Base-by-base conservation (phyloP, 2,329 filamentous ascomycete species). In the Oidium heveae region DNA sequence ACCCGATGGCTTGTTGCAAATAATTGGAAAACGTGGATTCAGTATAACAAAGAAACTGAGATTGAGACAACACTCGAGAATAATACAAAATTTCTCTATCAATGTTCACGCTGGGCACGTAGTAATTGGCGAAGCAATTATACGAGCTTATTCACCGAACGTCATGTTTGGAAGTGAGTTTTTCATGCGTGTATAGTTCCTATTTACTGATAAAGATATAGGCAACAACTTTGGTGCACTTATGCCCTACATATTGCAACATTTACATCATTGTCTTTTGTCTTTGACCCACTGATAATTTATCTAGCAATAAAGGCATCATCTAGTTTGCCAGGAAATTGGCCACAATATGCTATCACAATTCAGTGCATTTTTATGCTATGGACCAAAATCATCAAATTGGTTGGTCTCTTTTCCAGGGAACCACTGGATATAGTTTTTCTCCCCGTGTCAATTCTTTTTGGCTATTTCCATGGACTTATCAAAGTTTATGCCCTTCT, bases 101-200 rank as follows among this genome's bases (percentile, higher is more conserved):
- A 96, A 69, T 96, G 89, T 68, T 79, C 89, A 50, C 78, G 89
- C 51, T 96, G 89, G 89, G 87, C 91, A 46, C 80, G 89, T 63
- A 95, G 88, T 73, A 96, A 96, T 69, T 96, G 89, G 89, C 77
- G 89, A 65, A 94, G 87, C 72, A 96, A 96, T 68, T 81, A 86
- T 68, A 95, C 86, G 54, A 95, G 86, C 67, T 74, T 95, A 64
- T 75, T 89, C 59, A 77, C 78, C 59, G 89, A 95, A 69, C 73
- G 82, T 65, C 77, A 86, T 64, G 85, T 95, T 63, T 86, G 84
- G 79, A 80, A 70, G 88, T 94, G 75, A 81, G 86, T 79, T 10
- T 33, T 33, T n/a, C 20, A 3, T 22, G 2, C 10, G 18, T 24
- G 13, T 54, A 24, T 18, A 13, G 8, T 10, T 4, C 18, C 24